phyloP scores from a whole-genome alignment of 257 asterid species.

The Fraxinus pennsylvanica region DNA sequence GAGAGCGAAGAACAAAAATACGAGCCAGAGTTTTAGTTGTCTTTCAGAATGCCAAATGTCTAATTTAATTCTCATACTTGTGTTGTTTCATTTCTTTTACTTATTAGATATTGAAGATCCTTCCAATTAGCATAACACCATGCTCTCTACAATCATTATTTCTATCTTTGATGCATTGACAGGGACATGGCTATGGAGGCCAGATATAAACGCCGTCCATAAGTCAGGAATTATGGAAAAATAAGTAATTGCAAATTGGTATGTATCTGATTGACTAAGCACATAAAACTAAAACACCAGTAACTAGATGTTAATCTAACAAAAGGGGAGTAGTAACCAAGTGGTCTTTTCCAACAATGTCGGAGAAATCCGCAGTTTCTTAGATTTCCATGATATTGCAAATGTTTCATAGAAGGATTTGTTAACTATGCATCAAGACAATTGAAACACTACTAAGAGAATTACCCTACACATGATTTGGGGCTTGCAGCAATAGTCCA shows the following conservation, averaged over 20 bases:
- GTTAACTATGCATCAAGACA: no score
- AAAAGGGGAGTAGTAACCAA: no score
- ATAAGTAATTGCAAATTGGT: background rate
- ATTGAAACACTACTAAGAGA: no score
- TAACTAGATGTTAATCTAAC: no score
- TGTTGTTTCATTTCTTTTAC: background rate
- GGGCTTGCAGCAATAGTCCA: no score
- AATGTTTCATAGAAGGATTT: no score
- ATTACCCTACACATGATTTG: no score
- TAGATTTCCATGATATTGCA: no score
- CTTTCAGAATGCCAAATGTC: background rate
- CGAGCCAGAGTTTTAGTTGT: slow-evolving; percentile 37
- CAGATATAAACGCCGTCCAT: background rate
- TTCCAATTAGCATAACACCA: background rate
- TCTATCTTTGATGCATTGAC: background rate
- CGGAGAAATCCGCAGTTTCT: no score
- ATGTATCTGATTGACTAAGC: no score
- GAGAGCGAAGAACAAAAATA: slow-evolving; percentile 28
- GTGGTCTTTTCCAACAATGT: no score
- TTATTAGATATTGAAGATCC: background rate
- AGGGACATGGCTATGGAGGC: background rate
- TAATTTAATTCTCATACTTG: background rate
- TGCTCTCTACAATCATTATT: background rate
- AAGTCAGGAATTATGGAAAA: background rate
- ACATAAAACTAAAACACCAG: background rate